Conservation (phyloP, 2,329 filamentous ascomycete species). For the Cladophialophora yegresii region DNA sequence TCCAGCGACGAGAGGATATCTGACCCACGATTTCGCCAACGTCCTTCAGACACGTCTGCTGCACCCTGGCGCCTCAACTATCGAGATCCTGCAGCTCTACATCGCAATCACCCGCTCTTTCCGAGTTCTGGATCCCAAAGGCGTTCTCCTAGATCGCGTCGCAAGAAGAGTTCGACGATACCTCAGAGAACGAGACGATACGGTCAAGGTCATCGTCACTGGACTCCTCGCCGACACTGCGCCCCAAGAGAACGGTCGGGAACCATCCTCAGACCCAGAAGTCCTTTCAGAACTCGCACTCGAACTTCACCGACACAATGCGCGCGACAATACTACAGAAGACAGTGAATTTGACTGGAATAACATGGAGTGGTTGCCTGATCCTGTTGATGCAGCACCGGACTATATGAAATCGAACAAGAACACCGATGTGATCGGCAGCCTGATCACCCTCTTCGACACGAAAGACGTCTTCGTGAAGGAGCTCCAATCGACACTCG, state of each 20-base stretch:
- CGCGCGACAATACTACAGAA: conserved; percentile 49
- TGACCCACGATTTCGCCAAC: conserved; percentile 57
- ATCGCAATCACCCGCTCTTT: conserved; percentile 68
- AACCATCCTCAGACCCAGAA: conserved; percentile 42
- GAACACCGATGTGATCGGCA: conserved; percentile 87
- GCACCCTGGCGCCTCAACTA: conserved; percentile 65
- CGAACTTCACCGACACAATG: conserved; percentile 30
- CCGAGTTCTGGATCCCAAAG: conserved; percentile 63
- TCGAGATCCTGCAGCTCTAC: conserved; percentile 67
- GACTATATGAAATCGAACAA: conserved; percentile 82
- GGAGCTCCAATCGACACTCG: conserved; percentile 87
- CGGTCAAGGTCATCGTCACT: conserved; percentile 64
- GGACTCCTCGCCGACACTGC: conserved; percentile 61
- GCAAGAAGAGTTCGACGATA: conserved; percentile 65
- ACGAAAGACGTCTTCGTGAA: conserved; percentile 90
- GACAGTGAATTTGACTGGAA: conserved; percentile 78
- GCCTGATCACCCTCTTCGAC: conserved; percentile 83
- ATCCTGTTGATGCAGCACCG: conserved; percentile 87
- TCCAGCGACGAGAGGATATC: conserved; percentile 56
- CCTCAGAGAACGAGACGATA: conserved; percentile 65
- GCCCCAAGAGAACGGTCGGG: conserved; percentile 40
- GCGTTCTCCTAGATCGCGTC: conserved; percentile 67
- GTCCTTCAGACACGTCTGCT: conserved; percentile 58
- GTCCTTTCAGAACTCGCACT: conserved; percentile 47
- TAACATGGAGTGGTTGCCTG: conserved; percentile 90